Conservation (phyloP, 192 early-diverging fungal species). For the Rhizoclosmatium sp. region DNA sequence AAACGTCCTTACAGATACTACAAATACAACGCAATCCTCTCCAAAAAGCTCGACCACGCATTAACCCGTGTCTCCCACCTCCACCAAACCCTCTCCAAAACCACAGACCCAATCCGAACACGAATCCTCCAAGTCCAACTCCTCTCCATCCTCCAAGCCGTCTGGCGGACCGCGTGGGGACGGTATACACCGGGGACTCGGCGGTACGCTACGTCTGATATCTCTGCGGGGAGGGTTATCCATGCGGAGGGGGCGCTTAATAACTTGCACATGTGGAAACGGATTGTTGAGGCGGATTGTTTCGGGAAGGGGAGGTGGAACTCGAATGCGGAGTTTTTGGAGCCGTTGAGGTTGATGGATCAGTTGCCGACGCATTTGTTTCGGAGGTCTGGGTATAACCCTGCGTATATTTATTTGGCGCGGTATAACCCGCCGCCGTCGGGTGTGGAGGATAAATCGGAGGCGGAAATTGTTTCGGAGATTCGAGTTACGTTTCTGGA, state of each 20-base stretch:
- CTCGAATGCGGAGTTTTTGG: not conserved
- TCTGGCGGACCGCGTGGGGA: slow-evolving; percentile 29
- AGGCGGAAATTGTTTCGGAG: slow-evolving; percentile 9
- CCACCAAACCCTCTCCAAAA: not conserved
- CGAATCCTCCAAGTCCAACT: slow-evolving; percentile 27
- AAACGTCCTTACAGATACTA: slow-evolving; percentile 17
- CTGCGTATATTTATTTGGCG: slow-evolving; percentile 22
- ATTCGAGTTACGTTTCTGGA: slow-evolving; percentile 21
- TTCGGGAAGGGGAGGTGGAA: not conserved
- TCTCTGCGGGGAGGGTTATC: not conserved
- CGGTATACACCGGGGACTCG: slow-evolving; percentile 19
- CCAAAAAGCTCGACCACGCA: slow-evolving; percentile 25
- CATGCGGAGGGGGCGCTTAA: slow-evolving; percentile 14
- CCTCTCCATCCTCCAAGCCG: slow-evolving; percentile 14
- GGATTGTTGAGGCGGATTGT: slow-evolving; percentile 22
- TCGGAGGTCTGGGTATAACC: slow-evolving; percentile 9
- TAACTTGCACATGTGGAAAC: slow-evolving; percentile 24
- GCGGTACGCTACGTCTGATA: not conserved
- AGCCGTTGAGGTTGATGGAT: slow-evolving; percentile 5
- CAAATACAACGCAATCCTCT: slow-evolving; percentile 36
- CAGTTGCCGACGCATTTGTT: slow-evolving; percentile 24
- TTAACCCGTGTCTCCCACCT: not conserved
- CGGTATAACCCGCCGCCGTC: not conserved
- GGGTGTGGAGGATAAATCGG: not conserved
- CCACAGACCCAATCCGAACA: not conserved